Evolutionary conservation across 164 flowering plant species (phyloP).

Genomic region (Aristolochia californica): DNA sequence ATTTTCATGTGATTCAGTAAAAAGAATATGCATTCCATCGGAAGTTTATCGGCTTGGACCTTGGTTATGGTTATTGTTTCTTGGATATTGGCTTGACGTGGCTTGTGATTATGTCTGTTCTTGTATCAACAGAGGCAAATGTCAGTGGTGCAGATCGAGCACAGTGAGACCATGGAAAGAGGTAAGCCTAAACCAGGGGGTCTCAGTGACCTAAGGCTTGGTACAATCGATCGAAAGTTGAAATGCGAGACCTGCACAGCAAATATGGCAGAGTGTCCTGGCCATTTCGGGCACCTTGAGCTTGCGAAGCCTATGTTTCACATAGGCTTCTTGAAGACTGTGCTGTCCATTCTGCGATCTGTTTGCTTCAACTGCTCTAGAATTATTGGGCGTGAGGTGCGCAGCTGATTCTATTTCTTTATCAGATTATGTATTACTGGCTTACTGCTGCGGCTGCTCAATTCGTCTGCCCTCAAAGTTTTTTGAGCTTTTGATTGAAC

Average conservation of each 20-base stretch:
- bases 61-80: neutral
- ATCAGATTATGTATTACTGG: too few species aligned
- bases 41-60: neutral
- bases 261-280: slow-evolving; percentile 98
- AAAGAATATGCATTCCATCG: neutral
- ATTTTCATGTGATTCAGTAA: too few species aligned
- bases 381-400: slow-evolving; percentile 84
- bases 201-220: slow-evolving; percentile 78
- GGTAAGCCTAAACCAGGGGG: slow-evolving; percentile 92
- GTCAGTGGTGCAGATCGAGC: slow-evolving; percentile 94
- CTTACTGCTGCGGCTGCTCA: too few species aligned
- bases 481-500: too few species aligned
- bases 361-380: slow-evolving; percentile 99
- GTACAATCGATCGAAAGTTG: slow-evolving; percentile 88
- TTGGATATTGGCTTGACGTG: neutral
- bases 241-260: slow-evolving; percentile 98
- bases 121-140: slow-evolving; percentile 73
- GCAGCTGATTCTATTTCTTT: too few species aligned
- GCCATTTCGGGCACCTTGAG: slow-evolving; percentile 97
- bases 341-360: slow-evolving; percentile 72
- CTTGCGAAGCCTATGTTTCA: slow-evolving; percentile 98
- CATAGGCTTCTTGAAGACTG: slow-evolving; percentile 89
- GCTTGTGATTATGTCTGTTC: neutral
- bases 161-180: slow-evolving; percentile 85
- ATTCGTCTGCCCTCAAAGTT: too few species aligned